Conservation (phyloP, 2,329 filamentous ascomycete genomes). For the Fusarium sterilihyphosum region DNA sequence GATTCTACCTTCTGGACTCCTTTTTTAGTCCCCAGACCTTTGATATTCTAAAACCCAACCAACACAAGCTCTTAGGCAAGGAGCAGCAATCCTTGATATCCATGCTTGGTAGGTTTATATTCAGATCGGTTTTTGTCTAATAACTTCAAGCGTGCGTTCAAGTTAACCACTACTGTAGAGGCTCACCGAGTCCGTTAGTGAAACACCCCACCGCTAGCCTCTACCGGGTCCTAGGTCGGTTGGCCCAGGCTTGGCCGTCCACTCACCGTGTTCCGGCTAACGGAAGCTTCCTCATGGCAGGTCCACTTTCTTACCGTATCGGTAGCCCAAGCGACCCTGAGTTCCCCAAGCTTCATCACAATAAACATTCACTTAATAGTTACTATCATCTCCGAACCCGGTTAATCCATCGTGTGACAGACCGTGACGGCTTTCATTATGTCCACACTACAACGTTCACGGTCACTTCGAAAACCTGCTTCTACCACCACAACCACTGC, state of each 20-base stretch:
- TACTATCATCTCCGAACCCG: not conserved
- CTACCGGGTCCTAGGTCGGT: not conserved
- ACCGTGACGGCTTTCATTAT: slow-evolving; percentile 41
- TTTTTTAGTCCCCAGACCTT: not conserved
- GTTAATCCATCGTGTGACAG: not conserved
- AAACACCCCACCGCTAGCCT: not conserved
- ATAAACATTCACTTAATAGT: slow-evolving; percentile 26
- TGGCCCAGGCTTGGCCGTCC: not conserved
- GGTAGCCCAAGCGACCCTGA: slow-evolving; percentile 34
- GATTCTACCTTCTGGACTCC: not conserved
- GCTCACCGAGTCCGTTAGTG: not conserved
- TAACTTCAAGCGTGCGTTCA: not conserved
- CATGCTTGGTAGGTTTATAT: not conserved
- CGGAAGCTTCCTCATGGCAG: slow-evolving; percentile 3
- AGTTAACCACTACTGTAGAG: not conserved
- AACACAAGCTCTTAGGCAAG: not conserved
- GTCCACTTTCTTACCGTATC: slow-evolving; percentile 10
- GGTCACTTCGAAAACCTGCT: slow-evolving; percentile 59
- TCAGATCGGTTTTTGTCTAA: not conserved
- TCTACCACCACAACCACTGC: slow-evolving; percentile 24
- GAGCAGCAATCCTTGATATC: not conserved
- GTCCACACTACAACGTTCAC: slow-evolving; percentile 58
- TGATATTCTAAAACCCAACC: not conserved
- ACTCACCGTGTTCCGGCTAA: slow-evolving; percentile 17
- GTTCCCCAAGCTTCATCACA: slow-evolving; percentile 13